phyloP scores from a whole-genome alignment of 2,329 filamentous ascomycete species.

The Fulvia fulva region DNA sequence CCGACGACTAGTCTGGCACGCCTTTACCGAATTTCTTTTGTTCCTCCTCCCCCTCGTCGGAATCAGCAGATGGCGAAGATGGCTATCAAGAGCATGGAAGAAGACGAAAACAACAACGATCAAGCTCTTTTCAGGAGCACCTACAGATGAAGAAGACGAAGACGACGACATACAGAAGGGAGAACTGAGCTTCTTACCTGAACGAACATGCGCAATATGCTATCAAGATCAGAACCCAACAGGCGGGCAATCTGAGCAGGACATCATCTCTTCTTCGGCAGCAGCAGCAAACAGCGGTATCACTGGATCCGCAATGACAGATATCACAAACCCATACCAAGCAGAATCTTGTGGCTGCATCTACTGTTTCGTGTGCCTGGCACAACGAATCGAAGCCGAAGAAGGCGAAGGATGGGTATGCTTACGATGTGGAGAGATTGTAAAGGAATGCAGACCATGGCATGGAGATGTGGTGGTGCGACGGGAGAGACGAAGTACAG shows the following conservation, averaged over 20 bases:
- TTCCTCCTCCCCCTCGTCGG: constrained; percentile 96
- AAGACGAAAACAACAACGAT: constrained; percentile 63
- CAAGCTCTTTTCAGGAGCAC: constrained; percentile 44
- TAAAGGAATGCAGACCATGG: constrained; percentile 88
- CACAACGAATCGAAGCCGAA: constrained; percentile 81
- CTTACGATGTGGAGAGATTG: constrained; percentile 76
- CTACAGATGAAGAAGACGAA: constrained; percentile 42
- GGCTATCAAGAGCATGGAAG: constrained; percentile 82
- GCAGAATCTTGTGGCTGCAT: constrained; percentile 83
- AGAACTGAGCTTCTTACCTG: constrained; percentile 80
- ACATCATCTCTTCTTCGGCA: constrained; percentile 60
- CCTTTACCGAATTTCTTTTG: constrained; percentile 98
- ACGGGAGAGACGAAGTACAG: constrained; percentile 10
- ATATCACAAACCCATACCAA: constrained; percentile 95
- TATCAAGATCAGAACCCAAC: constrained; percentile 86
- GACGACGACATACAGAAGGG: constrained; percentile 45
- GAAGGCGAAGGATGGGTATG: constrained; percentile 94
- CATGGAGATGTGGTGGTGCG: constrained; percentile 70
- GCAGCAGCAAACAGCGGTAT: constrained; percentile 58
- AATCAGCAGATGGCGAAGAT: constrained; percentile 86
- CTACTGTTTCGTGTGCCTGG: constrained; percentile 96
- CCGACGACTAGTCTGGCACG: constrained; percentile 96
- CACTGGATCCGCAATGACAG: constrained; percentile 81
- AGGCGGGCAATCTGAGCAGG: constrained; percentile 61
- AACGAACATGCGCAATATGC: constrained; percentile 93